Evolutionary conservation across 352 stramenopile genomes (phyloP).

Genomic region (Pythium brachiatum): DNA sequence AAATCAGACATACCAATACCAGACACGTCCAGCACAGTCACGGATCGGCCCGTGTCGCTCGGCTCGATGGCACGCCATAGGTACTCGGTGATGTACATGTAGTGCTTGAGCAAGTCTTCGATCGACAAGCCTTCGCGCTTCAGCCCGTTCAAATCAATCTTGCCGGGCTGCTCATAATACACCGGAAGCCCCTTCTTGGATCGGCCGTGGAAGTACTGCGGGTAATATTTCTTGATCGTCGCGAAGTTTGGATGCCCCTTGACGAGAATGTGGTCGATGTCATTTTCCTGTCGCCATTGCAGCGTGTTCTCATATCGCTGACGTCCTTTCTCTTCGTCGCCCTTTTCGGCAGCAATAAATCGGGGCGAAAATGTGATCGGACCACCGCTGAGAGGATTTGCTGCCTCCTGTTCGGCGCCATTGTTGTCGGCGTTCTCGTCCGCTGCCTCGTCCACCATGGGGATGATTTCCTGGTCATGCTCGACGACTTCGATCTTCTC

Average conservation of each 20-base stretch:
- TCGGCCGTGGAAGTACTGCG: slow-evolving; percentile 87
- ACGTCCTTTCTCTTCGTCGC: slow-evolving; percentile 74
- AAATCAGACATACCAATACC: slow-evolving; percentile 89
- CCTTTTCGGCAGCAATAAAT: slow-evolving; percentile 85
- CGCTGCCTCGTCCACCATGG: slow-evolving; percentile 16
- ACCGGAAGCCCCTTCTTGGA: slow-evolving; percentile 72
- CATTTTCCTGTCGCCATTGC: slow-evolving; percentile 85
- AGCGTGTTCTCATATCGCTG: slow-evolving; percentile 72
- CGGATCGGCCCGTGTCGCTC: slow-evolving; percentile 60
- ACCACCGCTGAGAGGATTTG: slow-evolving; percentile 44
- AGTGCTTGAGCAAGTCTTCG: slow-evolving; percentile 85
- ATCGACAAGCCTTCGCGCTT: slow-evolving; percentile 87
- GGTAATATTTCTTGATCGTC: slow-evolving; percentile 91
- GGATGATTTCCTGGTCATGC: slow-evolving; percentile 19
- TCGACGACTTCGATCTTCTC: slow-evolving; percentile 69
- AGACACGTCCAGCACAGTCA: slow-evolving; percentile 83
- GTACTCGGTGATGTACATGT: slow-evolving; percentile 93
- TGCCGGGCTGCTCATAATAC: slow-evolving; percentile 85
- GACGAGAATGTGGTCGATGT: slow-evolving; percentile 87
- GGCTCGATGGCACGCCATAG: slow-evolving; percentile 84
- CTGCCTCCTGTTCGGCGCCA: not conserved
- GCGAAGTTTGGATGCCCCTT: slow-evolving; percentile 77
- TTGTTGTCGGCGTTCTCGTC: slow-evolving; percentile 11
- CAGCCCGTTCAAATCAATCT: slow-evolving; percentile 83
- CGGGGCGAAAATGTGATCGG: slow-evolving; percentile 72